phyloP scores from a whole-genome alignment of 164 flowering plant species.

The Cinnamomum micranthum region DNA sequence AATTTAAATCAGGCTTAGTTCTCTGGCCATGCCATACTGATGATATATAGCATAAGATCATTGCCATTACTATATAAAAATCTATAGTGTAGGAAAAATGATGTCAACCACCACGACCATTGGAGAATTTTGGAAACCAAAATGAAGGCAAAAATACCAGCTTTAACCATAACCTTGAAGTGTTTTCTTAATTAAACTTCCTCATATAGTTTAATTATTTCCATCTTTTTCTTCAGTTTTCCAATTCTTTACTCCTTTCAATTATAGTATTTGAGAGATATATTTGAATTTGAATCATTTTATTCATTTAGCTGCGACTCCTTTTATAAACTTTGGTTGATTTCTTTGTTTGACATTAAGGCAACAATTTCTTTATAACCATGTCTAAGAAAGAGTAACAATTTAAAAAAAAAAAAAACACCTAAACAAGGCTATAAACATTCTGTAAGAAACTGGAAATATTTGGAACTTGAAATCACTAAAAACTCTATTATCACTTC shows the following conservation, averaged over 20 bases:
- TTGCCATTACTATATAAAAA: background rate
- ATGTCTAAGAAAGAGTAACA: background rate
- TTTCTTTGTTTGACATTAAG: background rate
- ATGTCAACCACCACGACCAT: background rate
- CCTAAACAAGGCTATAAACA: too few species aligned
- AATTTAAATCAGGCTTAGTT: too few species aligned
- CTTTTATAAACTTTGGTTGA: too few species aligned
- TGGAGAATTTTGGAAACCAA: background rate
- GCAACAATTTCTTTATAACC: background rate
- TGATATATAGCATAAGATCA: background rate
- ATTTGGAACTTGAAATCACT: too few species aligned
- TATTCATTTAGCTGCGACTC: background rate
- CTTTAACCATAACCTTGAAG: background rate
- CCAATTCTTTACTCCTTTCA: background rate
- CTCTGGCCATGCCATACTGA: background rate
- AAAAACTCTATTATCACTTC: too few species aligned
- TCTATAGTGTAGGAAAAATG: background rate
- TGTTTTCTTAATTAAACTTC: background rate
- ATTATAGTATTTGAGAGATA: background rate
- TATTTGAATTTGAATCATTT: too few species aligned
- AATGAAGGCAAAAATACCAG: too few species aligned
- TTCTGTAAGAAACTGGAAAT: too few species aligned
- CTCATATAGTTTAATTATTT: background rate
- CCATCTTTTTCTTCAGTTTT: background rate
- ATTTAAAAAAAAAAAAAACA: too few species aligned